phyloP scores from a whole-genome alignment of 2,329 filamentous ascomycete genomes.

The Chrysosporium keratinophilum region DNA sequence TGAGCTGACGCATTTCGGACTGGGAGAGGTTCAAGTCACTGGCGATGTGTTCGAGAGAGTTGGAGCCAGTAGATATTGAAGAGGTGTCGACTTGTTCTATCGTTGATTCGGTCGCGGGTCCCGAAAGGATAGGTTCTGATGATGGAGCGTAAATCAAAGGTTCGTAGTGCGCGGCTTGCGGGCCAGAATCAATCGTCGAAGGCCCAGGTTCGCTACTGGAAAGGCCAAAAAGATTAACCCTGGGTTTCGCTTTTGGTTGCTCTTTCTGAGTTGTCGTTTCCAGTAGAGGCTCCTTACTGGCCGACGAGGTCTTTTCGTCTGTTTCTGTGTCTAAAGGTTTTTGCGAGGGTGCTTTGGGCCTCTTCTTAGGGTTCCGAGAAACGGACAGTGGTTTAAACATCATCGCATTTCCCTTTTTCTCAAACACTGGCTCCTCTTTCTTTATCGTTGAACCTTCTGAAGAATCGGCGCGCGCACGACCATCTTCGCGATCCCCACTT shows the following conservation, averaged over 20 bases:
- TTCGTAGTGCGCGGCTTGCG: conserved; percentile 24
- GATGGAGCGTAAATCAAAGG: conserved; percentile 31
- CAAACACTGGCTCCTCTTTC: conserved; percentile 30
- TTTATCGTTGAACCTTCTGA: conserved; percentile 21
- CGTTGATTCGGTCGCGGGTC: neutral
- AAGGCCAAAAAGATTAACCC: conserved; percentile 37
- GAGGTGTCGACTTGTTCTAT: conserved; percentile 10
- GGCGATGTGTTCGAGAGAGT: conserved; percentile 59
- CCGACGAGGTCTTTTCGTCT: conserved; percentile 14
- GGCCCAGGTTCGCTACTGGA: conserved; percentile 22
- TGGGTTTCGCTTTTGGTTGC: conserved; percentile 28
- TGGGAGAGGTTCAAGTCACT: conserved; percentile 68
- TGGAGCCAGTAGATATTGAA: conserved; percentile 26
- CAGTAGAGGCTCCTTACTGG: conserved; percentile 16
- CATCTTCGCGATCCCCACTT: conserved; percentile 17
- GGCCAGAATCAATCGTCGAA: conserved; percentile 1
- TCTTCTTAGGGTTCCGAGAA: conserved; percentile 60
- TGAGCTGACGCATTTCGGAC: conserved; percentile 68
- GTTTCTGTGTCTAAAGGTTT: conserved; percentile 16
- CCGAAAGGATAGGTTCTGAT: conserved; percentile 18
- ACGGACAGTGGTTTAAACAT: conserved; percentile 88
- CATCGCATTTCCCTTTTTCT: conserved; percentile 63
- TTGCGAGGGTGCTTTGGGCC: conserved; percentile 32
- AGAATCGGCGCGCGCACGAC: neutral
- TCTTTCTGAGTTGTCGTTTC: conserved; percentile 9